A percentile compares a stretch with the other conserved stretches of the same genome.
Evolutionary conservation across 1,139 yeast genomes (phyloP).

Genomic region (Zygotorulaspora mrakii): DNA sequence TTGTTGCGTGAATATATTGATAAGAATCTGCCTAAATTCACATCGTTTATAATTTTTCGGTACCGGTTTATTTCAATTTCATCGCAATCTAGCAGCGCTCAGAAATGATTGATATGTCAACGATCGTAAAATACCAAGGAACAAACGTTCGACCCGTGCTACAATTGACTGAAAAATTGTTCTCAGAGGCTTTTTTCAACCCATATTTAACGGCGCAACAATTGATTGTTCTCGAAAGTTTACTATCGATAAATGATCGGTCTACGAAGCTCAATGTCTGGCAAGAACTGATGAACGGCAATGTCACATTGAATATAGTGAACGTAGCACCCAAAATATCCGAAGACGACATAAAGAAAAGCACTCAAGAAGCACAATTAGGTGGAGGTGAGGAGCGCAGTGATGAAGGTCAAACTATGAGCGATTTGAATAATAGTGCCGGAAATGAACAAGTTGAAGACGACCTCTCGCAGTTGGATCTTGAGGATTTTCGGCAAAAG

Average conservation of each 20-base stretch:
- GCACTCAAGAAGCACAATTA: constrained; percentile 9
- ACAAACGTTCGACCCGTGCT: constrained; percentile 37
- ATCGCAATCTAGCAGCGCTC: neutral
- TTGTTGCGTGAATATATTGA: no score
- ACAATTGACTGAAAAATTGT: constrained; percentile 48
- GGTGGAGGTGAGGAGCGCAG: constrained; percentile 9
- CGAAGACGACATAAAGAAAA: constrained; percentile 12
- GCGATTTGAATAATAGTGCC: constrained; percentile 14
- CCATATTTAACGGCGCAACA: constrained; percentile 62
- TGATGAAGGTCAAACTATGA: constrained; percentile 21
- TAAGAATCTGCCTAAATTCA: no score
- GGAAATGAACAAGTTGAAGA: constrained; percentile 21
- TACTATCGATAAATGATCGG: constrained; percentile 37
- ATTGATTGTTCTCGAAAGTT: constrained; percentile 47
- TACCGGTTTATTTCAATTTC: no score
- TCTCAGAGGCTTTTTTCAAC: constrained; percentile 49
- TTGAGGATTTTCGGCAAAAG: constrained; percentile 39
- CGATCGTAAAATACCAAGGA: constrained; percentile 30
- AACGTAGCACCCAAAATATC: constrained; percentile 15
- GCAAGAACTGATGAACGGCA: constrained; percentile 54
- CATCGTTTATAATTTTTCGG: no score
- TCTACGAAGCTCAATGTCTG: constrained; percentile 42
- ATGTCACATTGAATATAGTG: constrained; percentile 41
- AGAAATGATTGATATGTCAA: constrained; percentile 19
- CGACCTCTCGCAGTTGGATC: constrained; percentile 33